Base-by-base conservation (phyloP, 371 early-diverging fungal genomes). In the Mucor plumbeus region DNA sequence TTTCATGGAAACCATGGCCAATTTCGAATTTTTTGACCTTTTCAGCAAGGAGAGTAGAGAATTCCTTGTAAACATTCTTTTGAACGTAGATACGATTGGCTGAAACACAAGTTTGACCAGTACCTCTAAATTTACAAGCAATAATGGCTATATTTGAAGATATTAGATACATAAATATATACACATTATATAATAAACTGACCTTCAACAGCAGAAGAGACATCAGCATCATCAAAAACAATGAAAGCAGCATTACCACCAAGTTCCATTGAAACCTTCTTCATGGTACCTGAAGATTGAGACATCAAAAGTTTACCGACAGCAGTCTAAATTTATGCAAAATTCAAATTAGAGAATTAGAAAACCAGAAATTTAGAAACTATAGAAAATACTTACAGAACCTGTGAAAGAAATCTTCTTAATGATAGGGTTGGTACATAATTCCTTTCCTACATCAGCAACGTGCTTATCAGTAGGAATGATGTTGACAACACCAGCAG, bases 241-340 rank as follows among this genome's bases (percentile, higher is more conserved):
- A 97, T 94, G 66, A 95, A 94, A 4, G 97, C 90, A 10, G 97
- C 95, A 66, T 94, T 94, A 59, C 94, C 94, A 54, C 94, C 94
- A 7, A 94, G 74, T 70, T 94, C 94, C 79, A 94, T 73, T 14
- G 93, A 91, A 0, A 92, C 71, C 64, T 87, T 90, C 81, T 94
- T 94, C 78, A 94, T 83, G 6, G 92, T 92, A 40, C 84, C 75
- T 0, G 92, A 76, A 17, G 90, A 79, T 75, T 91, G 91, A n/a
- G 78, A 69, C 90, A 92, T 85, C 61, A 93, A 75, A 26, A 87
- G 64, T 65, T 93, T 92, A 61, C 94, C 94, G 5, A 91, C 90
- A 15, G 75, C 76, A 6, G 91, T 90, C 73, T 85, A 17, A 13
- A 31, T 15, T 11, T 41, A 59, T 59, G 19, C 34, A 34, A 13